Evolutionary conservation across 148 eudicot genomes (phyloP), one percentile per base, ranked within the genome.

Genomic region (Bassia scoparia): DNA sequence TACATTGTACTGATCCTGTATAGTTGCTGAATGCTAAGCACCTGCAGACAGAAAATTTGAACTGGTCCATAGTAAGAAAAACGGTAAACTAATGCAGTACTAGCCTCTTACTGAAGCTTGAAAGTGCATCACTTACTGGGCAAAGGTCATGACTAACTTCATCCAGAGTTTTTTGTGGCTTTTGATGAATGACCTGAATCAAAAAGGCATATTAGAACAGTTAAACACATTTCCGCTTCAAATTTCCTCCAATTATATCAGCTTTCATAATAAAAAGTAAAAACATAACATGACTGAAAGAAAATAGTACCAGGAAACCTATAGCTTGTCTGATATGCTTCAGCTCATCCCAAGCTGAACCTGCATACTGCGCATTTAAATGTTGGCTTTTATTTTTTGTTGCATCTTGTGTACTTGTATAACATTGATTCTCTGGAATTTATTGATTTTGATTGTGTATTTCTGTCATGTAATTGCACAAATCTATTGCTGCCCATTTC

Each of bases 1-100:
- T 93, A 92, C 97, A 92, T 92, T 8, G 96, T 92, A 80, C 97
- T 87, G 81, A 92, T 92, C 82, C 97, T 82, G 73, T 93, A 93
- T 69, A 93, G 93, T 80, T 90, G 98, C 75, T 90, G 98, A 68
- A 88, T 86, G 72, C 96, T 93, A 60, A 93, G 91, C 63, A 86
- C 91, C 97, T 92, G 87, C 34, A 31, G 44, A 61, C 9, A 61
- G 61, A 67, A 62, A 77, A 76, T 52, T 61, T 63, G 72, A 76
- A 71, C 78, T 63, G 73, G 68, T 68, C 75, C 67, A 61, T 55
- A 64, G 59, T 67, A 68, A 73, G 67, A 71, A 79, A 15, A 38
- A 67, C 67, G 67, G 29, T 33, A 41, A 55, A 69, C 54, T 35
- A 65, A 35, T 54, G 62, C 35, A 61, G n/a, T n/a, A 61, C 23